Evolutionary conservation across 176 grass and related monocot species (phyloP), one percentile per base, ranked within the genome.

Genomic region (Leersia perrieri): DNA sequence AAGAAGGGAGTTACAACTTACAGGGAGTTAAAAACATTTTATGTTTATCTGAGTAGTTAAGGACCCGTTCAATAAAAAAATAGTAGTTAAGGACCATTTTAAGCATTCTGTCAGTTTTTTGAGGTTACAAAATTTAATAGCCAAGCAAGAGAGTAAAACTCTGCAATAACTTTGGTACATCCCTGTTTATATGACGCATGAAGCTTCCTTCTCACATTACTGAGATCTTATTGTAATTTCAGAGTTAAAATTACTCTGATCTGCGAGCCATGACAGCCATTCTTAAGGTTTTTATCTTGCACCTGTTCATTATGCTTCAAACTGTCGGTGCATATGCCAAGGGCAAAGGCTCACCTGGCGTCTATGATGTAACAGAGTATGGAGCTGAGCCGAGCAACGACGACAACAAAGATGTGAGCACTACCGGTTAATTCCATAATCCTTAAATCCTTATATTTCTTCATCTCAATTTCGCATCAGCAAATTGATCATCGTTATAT

Each of bases 301-400:
- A n/a, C 74, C 11, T 74, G 49, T 29, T 72, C 3, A 20, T 25
- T 9, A 33, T 63, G 25, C 29, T 80, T 71, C 0, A 11, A 18
- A 38, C 49, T 16, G 69, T 18, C 35, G 30, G 69, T 14, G 44
- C 69, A 3, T 22, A 60, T 11, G 7, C 4, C 41, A 44, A 44
- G 41, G 12, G 4, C 11, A 44, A 44, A 14, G 12, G 41, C 27
- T 10, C 16, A 8, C 33, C 18, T 38, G 2, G 34, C 36, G 73
- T 86, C 39, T 74, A 75, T 22, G 79, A 83, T 66, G 80, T 87
- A 10, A 90, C 80, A 1, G 27, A 83, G 25, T 90, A 80, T 11
- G 88, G 88, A 16, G 84, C 84, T 41, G 20, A 74, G 33, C 70
- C 75, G 55, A n/a, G 20, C 80, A 83, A 38, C 31, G 1, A 49